A percentile compares a stretch with the other conserved stretches of the same genome.
Conservation (phyloP, 305 asterid species). For the Fraxinus angustifolia region DNA sequence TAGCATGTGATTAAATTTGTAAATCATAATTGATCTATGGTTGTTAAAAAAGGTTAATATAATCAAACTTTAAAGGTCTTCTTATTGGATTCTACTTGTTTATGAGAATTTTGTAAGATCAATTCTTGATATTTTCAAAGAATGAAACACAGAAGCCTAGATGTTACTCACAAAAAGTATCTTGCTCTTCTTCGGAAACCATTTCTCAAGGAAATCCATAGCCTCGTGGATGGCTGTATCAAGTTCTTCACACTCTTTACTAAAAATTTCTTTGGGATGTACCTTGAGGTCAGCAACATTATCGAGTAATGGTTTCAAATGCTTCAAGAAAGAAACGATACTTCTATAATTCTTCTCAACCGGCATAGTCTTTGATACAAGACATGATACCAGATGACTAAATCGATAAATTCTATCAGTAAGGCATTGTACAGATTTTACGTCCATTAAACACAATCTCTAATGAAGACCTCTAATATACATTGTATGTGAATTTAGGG, state of each 20-base stretch:
- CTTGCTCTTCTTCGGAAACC: conserved; percentile 88
- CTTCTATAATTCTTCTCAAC: conserved; percentile 54
- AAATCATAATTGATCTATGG: neutral
- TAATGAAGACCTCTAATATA: conserved; percentile 18
- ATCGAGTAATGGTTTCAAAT: conserved; percentile 67
- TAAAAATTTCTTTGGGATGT: conserved; percentile 44
- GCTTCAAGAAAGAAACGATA: conserved; percentile 55
- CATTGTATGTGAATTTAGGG: no score
- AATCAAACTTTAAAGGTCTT: neutral
- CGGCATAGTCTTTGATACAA: conserved; percentile 50
- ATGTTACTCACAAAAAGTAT: conserved; percentile 65
- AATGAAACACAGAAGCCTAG: neutral
- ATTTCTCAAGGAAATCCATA: conserved; percentile 76
- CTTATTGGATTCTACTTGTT: neutral
- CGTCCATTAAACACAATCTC: conserved; percentile 77
- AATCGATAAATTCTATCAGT: conserved; percentile 77
- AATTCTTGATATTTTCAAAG: neutral
- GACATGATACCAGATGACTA: conserved; percentile 69
- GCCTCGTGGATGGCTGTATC: conserved; percentile 70
- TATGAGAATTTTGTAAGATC: neutral
- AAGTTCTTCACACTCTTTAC: conserved; percentile 65
- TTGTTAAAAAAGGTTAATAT: neutral
- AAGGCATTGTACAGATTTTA: conserved; percentile 66
- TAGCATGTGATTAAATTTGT: neutral
- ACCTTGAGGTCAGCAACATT: conserved; percentile 40